A percentile compares a stretch with the other conserved stretches of the same genome.
phyloP scores from a whole-genome alignment of 257 asterid species.

The Gentiana macrophylla region DNA sequence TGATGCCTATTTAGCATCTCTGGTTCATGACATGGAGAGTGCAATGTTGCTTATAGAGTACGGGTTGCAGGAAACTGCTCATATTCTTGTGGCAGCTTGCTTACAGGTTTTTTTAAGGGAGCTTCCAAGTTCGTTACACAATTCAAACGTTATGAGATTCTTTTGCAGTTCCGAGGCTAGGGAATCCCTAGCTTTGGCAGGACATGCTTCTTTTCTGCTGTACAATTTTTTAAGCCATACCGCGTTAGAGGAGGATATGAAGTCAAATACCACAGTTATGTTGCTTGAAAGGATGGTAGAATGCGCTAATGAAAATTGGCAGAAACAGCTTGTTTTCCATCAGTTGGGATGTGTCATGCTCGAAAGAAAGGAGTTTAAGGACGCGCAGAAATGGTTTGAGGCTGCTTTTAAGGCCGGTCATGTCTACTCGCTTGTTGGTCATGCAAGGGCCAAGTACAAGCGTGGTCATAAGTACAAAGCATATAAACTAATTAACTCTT shows the following conservation, averaged over 20 bases:
- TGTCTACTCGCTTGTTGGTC: conserved; percentile 68
- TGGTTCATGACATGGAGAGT: conserved; percentile 51
- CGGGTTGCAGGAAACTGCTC: conserved; percentile 71
- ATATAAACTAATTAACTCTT: conserved; percentile 62
- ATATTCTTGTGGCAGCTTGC: conserved; percentile 89
- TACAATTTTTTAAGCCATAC: conserved; percentile 69
- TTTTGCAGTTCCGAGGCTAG: conserved; percentile 66
- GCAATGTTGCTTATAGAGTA: conserved; percentile 62
- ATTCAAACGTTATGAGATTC: conserved; percentile 39
- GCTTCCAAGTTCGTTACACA: conserved; percentile 60
- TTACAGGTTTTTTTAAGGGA: conserved; percentile 86
- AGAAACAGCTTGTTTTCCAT: conserved; percentile 71
- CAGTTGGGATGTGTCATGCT: conserved; percentile 95
- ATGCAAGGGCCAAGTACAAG: conserved; percentile 69
- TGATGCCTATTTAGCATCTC: conserved; percentile 59
- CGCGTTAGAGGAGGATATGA: conserved; percentile 79
- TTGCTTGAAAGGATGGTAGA: conserved; percentile 77
- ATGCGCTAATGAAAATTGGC: conserved; percentile 68
- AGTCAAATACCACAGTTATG: conserved; percentile 75
- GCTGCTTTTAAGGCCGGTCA: conserved; percentile 67
- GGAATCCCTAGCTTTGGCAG: conserved; percentile 42
- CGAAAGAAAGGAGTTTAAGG: conserved; percentile 76
- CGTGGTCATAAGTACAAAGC: conserved; percentile 90
- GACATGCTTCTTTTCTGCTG: conserved; percentile 76
- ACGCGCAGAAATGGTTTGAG: conserved; percentile 89